Percentiles rank a stretch among this genome's conserved stretches.
These are phyloP conservation scores for Silene uniflora DNA, from an alignment of 148 eudicot species.

Conservation along the genomic window DNA sequence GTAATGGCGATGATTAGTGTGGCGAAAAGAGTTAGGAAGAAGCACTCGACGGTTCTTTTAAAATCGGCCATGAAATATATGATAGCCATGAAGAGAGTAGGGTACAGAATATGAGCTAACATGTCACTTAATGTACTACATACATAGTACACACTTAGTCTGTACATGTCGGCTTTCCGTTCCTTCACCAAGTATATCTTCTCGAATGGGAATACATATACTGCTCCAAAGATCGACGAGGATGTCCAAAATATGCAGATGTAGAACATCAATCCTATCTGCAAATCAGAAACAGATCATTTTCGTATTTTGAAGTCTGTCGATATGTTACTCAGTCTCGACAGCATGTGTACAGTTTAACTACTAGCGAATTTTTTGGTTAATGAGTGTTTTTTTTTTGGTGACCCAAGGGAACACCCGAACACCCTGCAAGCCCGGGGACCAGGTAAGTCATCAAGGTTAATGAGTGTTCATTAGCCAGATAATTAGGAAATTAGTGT, in stretches of 20 bases:
- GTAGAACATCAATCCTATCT: conserved; percentile 97
- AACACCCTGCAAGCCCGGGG: too few relatives aligned
- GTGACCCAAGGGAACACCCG: too few relatives aligned
- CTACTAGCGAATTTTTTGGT: too few relatives aligned
- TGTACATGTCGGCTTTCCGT: conserved; percentile 95
- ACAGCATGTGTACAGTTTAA: background rate
- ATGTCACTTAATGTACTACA: conserved; percentile 94
- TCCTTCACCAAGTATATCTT: conserved; percentile 89
- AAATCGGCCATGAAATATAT: conserved; percentile 96
- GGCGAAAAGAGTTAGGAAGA: conserved; percentile 64
- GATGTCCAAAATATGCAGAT: conserved; percentile 99
- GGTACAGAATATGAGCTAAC: conserved; percentile 83
- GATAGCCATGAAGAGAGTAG: conserved; percentile 71
- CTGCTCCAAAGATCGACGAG: conserved; percentile 87
- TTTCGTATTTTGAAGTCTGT: background rate
- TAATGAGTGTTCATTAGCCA: too few relatives aligned
- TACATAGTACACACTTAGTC: conserved; percentile 85
- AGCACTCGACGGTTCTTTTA: conserved; percentile 57
- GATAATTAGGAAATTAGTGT: too few relatives aligned
- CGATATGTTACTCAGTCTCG: conserved; percentile 4
- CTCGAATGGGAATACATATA: conserved; percentile 96
- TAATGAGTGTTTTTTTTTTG: too few relatives aligned
- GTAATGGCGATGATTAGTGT: conserved; percentile 62
- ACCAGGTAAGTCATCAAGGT: too few relatives aligned
- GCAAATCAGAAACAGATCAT: conserved; percentile 1